phyloP scores from a whole-genome alignment of 805 yeast species.

The Cyberlindnera maclurae region DNA sequence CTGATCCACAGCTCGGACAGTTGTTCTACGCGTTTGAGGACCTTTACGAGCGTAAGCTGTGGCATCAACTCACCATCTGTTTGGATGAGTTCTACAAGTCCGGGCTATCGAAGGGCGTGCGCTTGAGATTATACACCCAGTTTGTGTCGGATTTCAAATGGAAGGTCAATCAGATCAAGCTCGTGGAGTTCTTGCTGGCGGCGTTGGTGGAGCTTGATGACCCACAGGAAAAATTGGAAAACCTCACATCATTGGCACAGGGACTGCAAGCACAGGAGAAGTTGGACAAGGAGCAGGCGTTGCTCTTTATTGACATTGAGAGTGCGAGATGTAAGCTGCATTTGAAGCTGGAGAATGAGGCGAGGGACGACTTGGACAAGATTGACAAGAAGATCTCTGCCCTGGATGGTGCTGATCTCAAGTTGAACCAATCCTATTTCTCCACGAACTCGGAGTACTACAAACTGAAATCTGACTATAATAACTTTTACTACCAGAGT shows the following conservation, averaged over 20 bases:
- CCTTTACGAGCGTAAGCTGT: slow-evolving; percentile 77
- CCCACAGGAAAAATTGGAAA: slow-evolving; percentile 41
- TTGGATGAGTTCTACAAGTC: slow-evolving; percentile 54
- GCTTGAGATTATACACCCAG: slow-evolving; percentile 60
- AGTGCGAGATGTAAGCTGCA: slow-evolving; percentile 64
- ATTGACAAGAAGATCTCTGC: slow-evolving; percentile 51
- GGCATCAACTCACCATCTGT: slow-evolving; percentile 85
- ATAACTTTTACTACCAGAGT: slow-evolving; percentile 72
- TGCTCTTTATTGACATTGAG: slow-evolving; percentile 56
- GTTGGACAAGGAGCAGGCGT: slow-evolving; percentile 44
- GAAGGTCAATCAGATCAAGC: slow-evolving; percentile 72
- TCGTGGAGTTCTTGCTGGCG: slow-evolving; percentile 63
- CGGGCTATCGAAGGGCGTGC: slow-evolving; percentile 44
- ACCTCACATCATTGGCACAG: slow-evolving; percentile 36
- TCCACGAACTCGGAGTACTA: slow-evolving; percentile 70
- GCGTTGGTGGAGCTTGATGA: slow-evolving; percentile 40
- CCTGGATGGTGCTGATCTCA: slow-evolving; percentile 47
- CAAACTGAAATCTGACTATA: slow-evolving; percentile 72
- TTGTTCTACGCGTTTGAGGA: slow-evolving; percentile 71
- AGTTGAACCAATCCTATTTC: slow-evolving; percentile 78
- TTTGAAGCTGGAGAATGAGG: slow-evolving; percentile 46
- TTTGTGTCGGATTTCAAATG: slow-evolving; percentile 62
- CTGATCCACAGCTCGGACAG: slow-evolving; percentile 57
- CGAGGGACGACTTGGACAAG: slow-evolving; percentile 61
- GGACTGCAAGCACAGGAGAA: slow-evolving; percentile 34